These are phyloP conservation scores for Lolium multiflorum DNA, from an alignment of 176 grass and related monocot genomes.

Conservation along the genomic window DNA sequence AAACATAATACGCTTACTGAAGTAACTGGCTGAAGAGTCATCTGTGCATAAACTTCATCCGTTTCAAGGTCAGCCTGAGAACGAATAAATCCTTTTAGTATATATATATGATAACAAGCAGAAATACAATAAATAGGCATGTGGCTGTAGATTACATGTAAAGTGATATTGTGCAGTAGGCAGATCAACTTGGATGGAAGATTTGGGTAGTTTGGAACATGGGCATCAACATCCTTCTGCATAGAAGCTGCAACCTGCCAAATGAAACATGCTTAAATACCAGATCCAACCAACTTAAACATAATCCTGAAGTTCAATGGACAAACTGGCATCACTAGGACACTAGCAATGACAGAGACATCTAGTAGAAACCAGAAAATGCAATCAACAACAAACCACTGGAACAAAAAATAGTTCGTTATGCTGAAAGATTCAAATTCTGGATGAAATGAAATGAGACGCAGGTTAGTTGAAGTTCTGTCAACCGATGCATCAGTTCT, in stretches of 20 bases:
- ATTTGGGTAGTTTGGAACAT: conserved; percentile 79
- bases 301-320: neutral
- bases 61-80: conserved; percentile 75
- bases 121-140: neutral
- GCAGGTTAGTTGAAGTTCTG: neutral
- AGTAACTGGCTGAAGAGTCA: conserved; percentile 75
- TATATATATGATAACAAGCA: conserved; percentile 10
- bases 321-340: neutral
- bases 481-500: neutral
- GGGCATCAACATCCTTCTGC: conserved; percentile 68
- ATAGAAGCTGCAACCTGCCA: conserved; percentile 73
- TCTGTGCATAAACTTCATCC: conserved; percentile 82
- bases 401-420: neutral
- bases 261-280: conserved; percentile 27
- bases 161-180: conserved; percentile 66
- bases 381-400: neutral
- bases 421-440: conserved; percentile 4
- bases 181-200: conserved; percentile 71
- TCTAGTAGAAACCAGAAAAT: neutral
- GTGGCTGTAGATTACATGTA: conserved; percentile 58
- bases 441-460: neutral
- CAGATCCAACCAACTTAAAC: neutral
- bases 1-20: conserved; percentile 39
- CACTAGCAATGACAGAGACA: neutral
- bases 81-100: conserved; percentile 30